Percentiles rank a stretch among this genome's conserved stretches.
phyloP scores from a whole-genome alignment of 352 stramenopile genomes.

The Peronospora belbahrii region DNA sequence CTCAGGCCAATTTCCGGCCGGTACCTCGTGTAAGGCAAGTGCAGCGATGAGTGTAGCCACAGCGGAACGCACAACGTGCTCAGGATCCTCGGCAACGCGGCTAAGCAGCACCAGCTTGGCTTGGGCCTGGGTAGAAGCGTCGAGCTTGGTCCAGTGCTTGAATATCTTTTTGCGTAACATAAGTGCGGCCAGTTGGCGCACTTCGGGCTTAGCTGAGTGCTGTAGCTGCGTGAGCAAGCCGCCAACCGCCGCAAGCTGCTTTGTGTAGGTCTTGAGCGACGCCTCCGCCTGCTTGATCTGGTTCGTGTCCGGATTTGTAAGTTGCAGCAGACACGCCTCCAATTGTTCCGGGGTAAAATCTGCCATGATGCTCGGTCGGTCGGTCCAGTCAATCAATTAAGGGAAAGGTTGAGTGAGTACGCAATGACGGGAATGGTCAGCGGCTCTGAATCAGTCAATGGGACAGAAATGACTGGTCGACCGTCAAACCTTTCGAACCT shows the following conservation, averaged over 20 bases:
- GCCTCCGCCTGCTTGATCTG: conserved; percentile 93
- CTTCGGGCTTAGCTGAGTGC: conserved; percentile 60
- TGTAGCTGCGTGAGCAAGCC: conserved; percentile 88
- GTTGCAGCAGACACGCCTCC: conserved; percentile 79
- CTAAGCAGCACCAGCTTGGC: conserved; percentile 87
- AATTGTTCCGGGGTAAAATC: conserved; percentile 80
- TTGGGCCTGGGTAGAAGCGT: conserved; percentile 57
- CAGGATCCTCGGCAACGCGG: conserved; percentile 80
- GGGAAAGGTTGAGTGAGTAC: not conserved
- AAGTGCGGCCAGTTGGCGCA: conserved; percentile 89
- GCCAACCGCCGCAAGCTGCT: conserved; percentile 79
- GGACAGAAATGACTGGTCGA: conserved; percentile 34
- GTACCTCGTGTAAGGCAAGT: conserved; percentile 72
- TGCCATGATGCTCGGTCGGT: conserved; percentile 40
- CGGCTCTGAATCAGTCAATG: not conserved
- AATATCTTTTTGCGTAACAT: conserved; percentile 92
- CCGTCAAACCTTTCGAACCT: conserved; percentile 16
- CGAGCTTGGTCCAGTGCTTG: conserved; percentile 89
- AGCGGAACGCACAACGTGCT: conserved; percentile 82
- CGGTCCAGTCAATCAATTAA: conserved; percentile 10
- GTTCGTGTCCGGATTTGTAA: conserved; percentile 92
- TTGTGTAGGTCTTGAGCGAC: conserved; percentile 90
- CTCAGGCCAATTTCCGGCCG: conserved; percentile 83
- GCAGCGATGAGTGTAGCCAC: conserved; percentile 79
- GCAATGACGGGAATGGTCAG: no score